Evolutionary conservation across 1,139 yeast genomes (phyloP), one percentile per base, ranked within the genome.

Genomic region (Yamadazyma sp.): DNA sequence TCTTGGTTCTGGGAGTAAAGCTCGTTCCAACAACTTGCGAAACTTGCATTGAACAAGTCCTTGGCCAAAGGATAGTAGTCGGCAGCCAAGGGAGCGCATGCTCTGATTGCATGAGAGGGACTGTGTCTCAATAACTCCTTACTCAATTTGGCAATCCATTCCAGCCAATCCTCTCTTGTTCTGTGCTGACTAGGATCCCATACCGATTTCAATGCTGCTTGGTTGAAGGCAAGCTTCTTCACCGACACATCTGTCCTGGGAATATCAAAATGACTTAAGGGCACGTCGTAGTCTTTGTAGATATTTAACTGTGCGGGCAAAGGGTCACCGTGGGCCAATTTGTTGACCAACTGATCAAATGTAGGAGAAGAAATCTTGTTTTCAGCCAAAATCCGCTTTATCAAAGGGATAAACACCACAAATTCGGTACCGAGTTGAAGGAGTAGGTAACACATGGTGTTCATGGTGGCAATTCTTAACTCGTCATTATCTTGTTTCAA

Each of bases 131-230:
- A 66, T 26, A 94, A 65, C 56, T 89, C 97, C 40, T 88, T 85
- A 54, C 95, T 83, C 36, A 94, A 69, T 42, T 94, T 73, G 40
- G 95, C 77, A 48, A 91, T 81, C 99, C 99, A 94, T 55, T 92
- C 98, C 55, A 86, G 91, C 98, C 98, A 94, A 53, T 92, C 98
- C 54, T 91, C 98, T 50, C 84, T 81, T 0, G 97, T 88, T 33
- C 95, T 77, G 48, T 94, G 78, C 50, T 88, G 92, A 22, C 86
- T 80, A 14, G 96, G 86, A 52, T 89, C 96, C 98, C 98, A 94
- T 1, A 94, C 89, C 34, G 79, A 77, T 53, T 87, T 85, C 48
- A 87, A 68, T 5, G 83, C 83, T 39, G 78, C 81, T 46, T 86
- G 91, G 50, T 87, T 84, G 11, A 87, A 88, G 0, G 95, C 91